These are phyloP conservation scores for Erigeron philadelphicus DNA, from an alignment of 140 eudicot species.

Conservation along the genomic window DNA sequence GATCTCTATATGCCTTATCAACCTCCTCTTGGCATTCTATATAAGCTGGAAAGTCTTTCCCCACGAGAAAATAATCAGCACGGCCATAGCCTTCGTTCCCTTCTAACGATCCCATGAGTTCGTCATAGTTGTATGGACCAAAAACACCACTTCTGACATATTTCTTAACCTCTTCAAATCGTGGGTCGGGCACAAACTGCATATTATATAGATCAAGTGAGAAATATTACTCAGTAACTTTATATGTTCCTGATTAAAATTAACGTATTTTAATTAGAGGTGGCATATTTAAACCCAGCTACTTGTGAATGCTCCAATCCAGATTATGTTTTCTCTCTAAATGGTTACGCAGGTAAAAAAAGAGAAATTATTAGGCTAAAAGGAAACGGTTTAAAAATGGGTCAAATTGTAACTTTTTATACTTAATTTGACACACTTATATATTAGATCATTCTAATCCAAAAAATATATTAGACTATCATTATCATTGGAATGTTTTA, in stretches of 20 bases:
- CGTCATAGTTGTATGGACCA: slow-evolving; percentile 60
- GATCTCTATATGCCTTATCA: slow-evolving; percentile 84
- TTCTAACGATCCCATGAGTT: slow-evolving; percentile 91
- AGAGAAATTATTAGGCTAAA: neutral
- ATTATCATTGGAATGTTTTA: neutral
- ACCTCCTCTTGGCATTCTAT: slow-evolving; percentile 87
- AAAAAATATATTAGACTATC: too few species aligned
- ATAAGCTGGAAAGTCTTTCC: slow-evolving; percentile 86
- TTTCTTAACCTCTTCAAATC: slow-evolving; percentile 80
- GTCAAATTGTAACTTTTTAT: too few species aligned
- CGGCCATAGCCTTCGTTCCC: slow-evolving; percentile 94
- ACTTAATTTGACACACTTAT: too few species aligned
- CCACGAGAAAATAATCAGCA: slow-evolving; percentile 93
- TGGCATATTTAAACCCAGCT: neutral
- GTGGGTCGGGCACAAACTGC: slow-evolving; percentile 86
- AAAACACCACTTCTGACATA: slow-evolving; percentile 82
- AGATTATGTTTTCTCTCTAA: neutral
- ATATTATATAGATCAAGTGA: slow-evolving; percentile 14
- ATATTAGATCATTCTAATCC: too few species aligned
- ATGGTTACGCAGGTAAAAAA: neutral
- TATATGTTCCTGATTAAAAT: neutral
- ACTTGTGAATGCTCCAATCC: neutral
- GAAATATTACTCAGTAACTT: neutral
- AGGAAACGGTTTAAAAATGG: neutral
- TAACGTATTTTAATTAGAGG: neutral